phyloP scores from a whole-genome alignment of 805 yeast genomes.

The Zygosaccharomyces pseudorouxii region DNA sequence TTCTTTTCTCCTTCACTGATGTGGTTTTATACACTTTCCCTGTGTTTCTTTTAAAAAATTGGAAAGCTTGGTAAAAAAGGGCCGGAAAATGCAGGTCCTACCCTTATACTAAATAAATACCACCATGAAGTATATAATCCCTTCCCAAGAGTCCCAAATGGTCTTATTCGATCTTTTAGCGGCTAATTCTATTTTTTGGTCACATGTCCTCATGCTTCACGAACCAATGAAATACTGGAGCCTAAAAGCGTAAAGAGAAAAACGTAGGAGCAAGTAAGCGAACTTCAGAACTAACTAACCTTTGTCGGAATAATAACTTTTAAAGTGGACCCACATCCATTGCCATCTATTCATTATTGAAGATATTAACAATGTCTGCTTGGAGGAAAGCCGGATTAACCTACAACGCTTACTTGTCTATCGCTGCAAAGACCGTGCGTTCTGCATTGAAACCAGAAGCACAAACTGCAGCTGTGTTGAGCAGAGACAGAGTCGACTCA shows the following conservation, averaged over 20 bases:
- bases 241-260: neutral
- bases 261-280: neutral
- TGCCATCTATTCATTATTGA: neutral
- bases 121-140: no score
- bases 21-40: no score
- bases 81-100: no score
- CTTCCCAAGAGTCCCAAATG: no score
- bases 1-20: no score
- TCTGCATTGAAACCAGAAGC: slow-evolving; percentile 81
- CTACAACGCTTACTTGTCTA: slow-evolving; percentile 81
- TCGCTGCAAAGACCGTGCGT: slow-evolving; percentile 88
- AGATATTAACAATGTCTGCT: slow-evolving; percentile 40
- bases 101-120: no score
- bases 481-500: slow-evolving; percentile 71
- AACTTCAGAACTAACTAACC: neutral
- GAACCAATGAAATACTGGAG: slow-evolving; percentile 6
- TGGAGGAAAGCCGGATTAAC: slow-evolving; percentile 68
- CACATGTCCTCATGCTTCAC: slow-evolving; percentile 1
- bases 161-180: neutral
- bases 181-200: neutral
- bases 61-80: no score
- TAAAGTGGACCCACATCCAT: neutral
- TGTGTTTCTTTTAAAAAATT: no score
- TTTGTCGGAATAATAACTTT: neutral
- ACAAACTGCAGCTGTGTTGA: slow-evolving; percentile 61